Base-by-base conservation (phyloP, 2,329 filamentous ascomycete genomes). In the Aspergillus pseudotamarii region DNA sequence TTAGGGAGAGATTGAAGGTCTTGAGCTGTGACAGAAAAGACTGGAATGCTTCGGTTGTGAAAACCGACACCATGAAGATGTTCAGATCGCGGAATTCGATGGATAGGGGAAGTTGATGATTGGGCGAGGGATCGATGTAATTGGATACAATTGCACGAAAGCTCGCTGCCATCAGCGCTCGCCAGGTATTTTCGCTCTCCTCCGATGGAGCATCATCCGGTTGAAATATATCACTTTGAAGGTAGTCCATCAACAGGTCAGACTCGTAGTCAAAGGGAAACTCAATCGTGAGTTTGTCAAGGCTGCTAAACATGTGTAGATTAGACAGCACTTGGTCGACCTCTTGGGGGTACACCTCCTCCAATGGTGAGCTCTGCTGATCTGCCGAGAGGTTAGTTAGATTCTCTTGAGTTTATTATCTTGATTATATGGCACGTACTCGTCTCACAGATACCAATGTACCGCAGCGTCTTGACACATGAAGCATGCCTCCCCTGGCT, bases 111-210 rank as follows among this genome's bases (percentile, higher is more conserved):
- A 45, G 16, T 57, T 1, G 55, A 26, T 21, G 9, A 57, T 14
- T 38, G 10, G 38, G 4, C 14, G 38, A 41, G 8, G 38, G 8
- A 8, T 34, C 23, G 9, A 4, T 21, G 6, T 26, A 26, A 57
- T 57, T 57, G 16, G 55, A 57, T 21, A 57, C 41, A 9, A 57
- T 57, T 9, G 55, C 55, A 36, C 38, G 38, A n/a, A 57, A 45
- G 26, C 38, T 57, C 23, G 55, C 55, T 23, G 36, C 34, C 55
- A 57, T 57, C 8, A 57, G 6, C 16, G 38, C 55, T 14, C 26
- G 55, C 55, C 34, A 57, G 23, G 34, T 23, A 26, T 43, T 45
- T 38, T 28, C 26, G n/a, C 19, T 32, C 28, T 57, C 55, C 26
- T 36, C 55, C 0, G 2, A n/a, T 21, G 26, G n/a, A 12, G 55